Evolutionary conservation across 345 rosid genomes (phyloP).

Genomic region (Aegle marmelos): DNA sequence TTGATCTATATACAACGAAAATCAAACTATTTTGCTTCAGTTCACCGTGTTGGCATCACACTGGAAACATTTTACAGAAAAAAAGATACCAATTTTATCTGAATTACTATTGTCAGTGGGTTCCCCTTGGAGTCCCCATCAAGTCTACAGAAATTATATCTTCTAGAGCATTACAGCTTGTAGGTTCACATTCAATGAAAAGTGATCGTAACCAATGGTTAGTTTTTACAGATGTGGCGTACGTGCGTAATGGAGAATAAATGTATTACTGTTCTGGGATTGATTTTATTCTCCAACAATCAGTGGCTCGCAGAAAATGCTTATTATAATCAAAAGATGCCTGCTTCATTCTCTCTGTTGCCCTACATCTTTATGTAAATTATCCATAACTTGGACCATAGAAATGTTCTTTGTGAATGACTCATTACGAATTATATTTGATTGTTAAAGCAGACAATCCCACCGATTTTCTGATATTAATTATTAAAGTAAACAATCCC

Average conservation of each 20-base stretch:
- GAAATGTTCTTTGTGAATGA: not conserved
- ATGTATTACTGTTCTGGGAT: not conserved
- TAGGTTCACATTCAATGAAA: not conserved
- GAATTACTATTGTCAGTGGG: not conserved
- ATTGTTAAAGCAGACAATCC: not conserved
- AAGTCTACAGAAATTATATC: not conserved
- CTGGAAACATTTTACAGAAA: not conserved
- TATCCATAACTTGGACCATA: not conserved
- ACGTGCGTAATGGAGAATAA: not conserved
- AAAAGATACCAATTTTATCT: not conserved
- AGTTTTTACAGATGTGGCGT: not conserved
- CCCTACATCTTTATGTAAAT: not conserved
- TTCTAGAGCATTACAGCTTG: not conserved
- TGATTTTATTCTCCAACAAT: not conserved
- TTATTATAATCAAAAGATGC: not conserved
- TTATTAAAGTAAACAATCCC: too few relatives aligned
- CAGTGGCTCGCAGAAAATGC: not conserved
- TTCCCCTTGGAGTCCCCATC: not conserved
- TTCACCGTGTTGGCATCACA: not conserved
- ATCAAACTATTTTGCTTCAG: not conserved
- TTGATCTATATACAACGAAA: too few relatives aligned
- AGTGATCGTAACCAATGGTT: not conserved
- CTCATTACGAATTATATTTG: not conserved
- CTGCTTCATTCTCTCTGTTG: slow-evolving; percentile 4
- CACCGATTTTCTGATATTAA: not conserved